A percentile compares a stretch with the other conserved stretches of the same genome.
Conservation (phyloP, 164 flowering plant genomes). For the Kingdonia uniflora region DNA sequence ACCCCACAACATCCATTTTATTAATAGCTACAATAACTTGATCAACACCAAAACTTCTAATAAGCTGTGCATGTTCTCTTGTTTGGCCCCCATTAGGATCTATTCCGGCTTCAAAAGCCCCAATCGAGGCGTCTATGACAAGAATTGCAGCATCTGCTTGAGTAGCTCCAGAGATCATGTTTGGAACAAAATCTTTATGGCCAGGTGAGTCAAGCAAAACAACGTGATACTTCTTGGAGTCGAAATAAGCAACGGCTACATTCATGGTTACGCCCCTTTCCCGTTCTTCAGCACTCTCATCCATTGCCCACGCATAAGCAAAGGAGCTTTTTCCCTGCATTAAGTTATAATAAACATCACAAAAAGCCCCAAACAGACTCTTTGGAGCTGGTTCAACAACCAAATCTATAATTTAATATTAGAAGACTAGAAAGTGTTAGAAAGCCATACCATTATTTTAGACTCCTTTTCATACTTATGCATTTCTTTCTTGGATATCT, state of each 20-base stretch:
- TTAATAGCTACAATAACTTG: constrained; percentile 85
- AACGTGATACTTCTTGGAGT: constrained; percentile 65
- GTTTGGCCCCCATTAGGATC: constrained; percentile 76
- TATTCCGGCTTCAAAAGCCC: constrained; percentile 89
- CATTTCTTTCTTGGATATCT: constrained; percentile 79
- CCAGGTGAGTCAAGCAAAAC: constrained; percentile 99
- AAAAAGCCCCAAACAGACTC: too few species aligned
- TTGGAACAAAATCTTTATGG: constrained; percentile 97
- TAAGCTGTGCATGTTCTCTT: constrained; percentile 88
- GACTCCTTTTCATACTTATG: constrained; percentile 91
- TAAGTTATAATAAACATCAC: not conserved
- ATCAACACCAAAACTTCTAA: constrained; percentile 95
- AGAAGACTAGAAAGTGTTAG: not conserved
- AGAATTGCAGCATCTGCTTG: constrained; percentile 98
- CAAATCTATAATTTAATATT: too few species aligned
- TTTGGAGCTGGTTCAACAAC: not conserved
- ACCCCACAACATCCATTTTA: constrained; percentile 84
- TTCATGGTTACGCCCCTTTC: constrained; percentile 98
- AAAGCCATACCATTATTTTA: constrained; percentile 43
- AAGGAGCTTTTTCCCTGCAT: constrained; percentile 93
- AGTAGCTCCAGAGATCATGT: constrained; percentile 95
- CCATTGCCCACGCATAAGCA: constrained; percentile 98
- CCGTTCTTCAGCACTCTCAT: constrained; percentile 93
- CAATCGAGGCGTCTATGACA: constrained; percentile 86
- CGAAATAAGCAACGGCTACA: constrained; percentile 90